A percentile compares a stretch with the other conserved stretches of the same genome.
Evolutionary conservation across 2,329 filamentous ascomycete species (phyloP).

Genomic region (Bipolaris cookei): DNA sequence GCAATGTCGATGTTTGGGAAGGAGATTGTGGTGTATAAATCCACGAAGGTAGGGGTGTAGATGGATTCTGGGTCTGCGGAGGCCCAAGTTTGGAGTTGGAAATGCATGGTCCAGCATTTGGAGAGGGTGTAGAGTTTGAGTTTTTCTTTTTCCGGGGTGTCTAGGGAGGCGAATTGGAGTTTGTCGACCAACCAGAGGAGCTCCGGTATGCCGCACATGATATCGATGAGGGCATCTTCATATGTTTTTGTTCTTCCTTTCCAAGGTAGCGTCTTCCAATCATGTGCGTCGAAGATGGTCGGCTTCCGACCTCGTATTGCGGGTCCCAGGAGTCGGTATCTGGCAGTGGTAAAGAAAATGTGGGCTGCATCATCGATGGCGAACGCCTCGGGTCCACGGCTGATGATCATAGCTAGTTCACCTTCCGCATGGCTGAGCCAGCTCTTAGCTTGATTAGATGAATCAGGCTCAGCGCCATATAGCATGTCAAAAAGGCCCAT

Average conservation of each 20-base stretch:
- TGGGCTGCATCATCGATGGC: conserved; percentile 25
- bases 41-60: conserved; percentile 15
- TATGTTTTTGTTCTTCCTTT: conserved; percentile 37
- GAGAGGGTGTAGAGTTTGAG: conserved; percentile 13
- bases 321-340: conserved; percentile 29
- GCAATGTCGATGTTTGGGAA: conserved; percentile 28
- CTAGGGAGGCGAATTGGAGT: conserved; percentile 8
- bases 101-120: conserved; percentile 31
- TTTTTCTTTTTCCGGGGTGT: conserved; percentile 7
- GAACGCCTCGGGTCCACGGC: conserved; percentile 27
- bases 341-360: conserved; percentile 31
- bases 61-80: conserved; percentile 18
- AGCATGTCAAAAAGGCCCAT: conserved; percentile 38
- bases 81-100: conserved; percentile 29
- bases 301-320: conserved; percentile 47
- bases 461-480: conserved; percentile 35
- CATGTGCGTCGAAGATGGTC: conserved; percentile 37
- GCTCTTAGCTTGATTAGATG: conserved; percentile 29
- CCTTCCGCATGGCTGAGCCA: conserved; percentile 41
- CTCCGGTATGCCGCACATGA: conserved; percentile 41
- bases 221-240: conserved; percentile 45
- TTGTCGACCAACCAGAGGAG: conserved; percentile 41
- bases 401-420: conserved; percentile 32
- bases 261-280: conserved; percentile 50
- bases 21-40: conserved; percentile 17